phyloP scores from a whole-genome alignment of 2,329 filamentous ascomycete genomes.

The Bipolaris sorokiniana region DNA sequence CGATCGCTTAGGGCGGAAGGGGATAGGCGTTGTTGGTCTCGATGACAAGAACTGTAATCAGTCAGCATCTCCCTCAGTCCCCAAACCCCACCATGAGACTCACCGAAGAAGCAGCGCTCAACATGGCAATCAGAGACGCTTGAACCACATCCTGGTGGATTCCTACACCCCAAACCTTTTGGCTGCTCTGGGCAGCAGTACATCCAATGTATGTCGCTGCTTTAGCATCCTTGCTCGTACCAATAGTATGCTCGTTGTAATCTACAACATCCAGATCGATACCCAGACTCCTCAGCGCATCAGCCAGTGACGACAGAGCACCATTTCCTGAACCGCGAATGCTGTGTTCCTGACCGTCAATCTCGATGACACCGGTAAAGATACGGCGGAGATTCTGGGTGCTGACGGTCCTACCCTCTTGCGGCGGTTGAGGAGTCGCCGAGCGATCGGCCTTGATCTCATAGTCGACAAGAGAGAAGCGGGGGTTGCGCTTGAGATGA shows the following conservation, averaged over 20 bases:
- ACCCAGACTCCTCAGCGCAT: constrained; percentile 77
- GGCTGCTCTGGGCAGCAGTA: constrained; percentile 67
- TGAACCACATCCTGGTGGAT: constrained; percentile 93
- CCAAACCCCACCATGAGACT: constrained; percentile 44
- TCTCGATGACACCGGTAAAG: constrained; percentile 83
- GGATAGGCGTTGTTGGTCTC: constrained; percentile 70
- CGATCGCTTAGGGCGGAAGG: constrained; percentile 64
- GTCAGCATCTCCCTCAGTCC: constrained; percentile 16
- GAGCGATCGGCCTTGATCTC: constrained; percentile 86
- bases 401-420: constrained; percentile 73
- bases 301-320: constrained; percentile 85
- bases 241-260: constrained; percentile 96
- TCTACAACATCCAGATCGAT: constrained; percentile 90
- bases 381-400: constrained; percentile 79
- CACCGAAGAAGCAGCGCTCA: constrained; percentile 86
- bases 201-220: constrained; percentile 97
- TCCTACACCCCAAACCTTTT: constrained; percentile 87
- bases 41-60: constrained; percentile 70
- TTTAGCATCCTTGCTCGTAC: constrained; percentile 79
- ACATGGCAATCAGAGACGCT: constrained; percentile 82
- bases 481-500: constrained; percentile 80
- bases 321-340: constrained; percentile 85
- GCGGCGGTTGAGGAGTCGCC: constrained; percentile 71
- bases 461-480: constrained; percentile 90
- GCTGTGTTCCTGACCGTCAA: constrained; percentile 79